Percentiles rank a stretch among this genome's conserved stretches.
Conservation (phyloP, 208 protist genomes). For the Phytomonas francai region DNA sequence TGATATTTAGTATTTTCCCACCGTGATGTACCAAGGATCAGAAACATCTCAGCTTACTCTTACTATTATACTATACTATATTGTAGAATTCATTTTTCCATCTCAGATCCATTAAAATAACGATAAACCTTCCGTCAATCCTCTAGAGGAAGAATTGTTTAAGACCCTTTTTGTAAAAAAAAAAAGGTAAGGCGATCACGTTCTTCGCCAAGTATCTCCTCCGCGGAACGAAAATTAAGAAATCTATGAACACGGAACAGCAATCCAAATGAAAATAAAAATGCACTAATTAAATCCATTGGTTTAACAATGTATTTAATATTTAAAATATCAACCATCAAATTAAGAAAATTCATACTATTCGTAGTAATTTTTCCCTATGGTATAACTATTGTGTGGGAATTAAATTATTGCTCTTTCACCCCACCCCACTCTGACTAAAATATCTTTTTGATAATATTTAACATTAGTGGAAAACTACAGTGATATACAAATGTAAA, state of each 20-base stretch:
- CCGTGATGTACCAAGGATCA: background rate
- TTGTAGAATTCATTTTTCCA: background rate
- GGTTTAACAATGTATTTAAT: background rate
- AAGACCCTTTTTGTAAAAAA: background rate
- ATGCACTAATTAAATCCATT: background rate
- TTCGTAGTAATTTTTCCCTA: background rate
- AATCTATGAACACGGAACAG: background rate
- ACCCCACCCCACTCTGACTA: background rate
- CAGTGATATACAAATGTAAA: conserved; percentile 12
- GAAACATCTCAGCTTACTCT: background rate
- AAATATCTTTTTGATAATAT: conserved; percentile 1
- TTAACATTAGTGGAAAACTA: conserved; percentile 9
- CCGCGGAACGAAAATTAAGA: background rate
- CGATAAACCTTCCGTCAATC: background rate
- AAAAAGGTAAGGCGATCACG: background rate
- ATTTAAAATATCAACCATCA: background rate
- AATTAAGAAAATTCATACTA: background rate
- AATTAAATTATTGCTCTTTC: no score
- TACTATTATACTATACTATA: background rate
- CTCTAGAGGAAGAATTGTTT: background rate
- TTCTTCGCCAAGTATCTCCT: background rate
- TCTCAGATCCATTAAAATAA: background rate
- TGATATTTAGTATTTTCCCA: background rate
- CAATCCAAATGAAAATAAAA: background rate
- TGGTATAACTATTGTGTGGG: background rate